A percentile compares a stretch with the other conserved stretches of the same genome.
Evolutionary conservation across 208 protist genomes (phyloP).

Genomic region (Trypanosoma vivax): DNA sequence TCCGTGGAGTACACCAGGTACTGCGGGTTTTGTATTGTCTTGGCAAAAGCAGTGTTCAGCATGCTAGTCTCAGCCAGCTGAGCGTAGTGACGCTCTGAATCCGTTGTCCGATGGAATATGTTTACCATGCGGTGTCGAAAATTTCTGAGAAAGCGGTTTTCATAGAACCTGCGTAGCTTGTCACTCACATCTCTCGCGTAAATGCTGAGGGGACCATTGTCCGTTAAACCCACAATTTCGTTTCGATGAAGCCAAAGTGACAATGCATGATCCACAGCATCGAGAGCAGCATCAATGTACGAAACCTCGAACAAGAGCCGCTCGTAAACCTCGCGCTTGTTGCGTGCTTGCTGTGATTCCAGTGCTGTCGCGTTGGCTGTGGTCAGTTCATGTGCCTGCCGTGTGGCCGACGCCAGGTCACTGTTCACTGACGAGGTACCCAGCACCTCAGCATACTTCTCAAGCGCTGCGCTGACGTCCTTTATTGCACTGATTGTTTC

Average conservation of each 20-base stretch:
- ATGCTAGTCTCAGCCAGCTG: slow-evolving; percentile 18
- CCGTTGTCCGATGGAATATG: slow-evolving; percentile 31
- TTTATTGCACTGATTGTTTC: slow-evolving; percentile 11
- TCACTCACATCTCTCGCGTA: slow-evolving; percentile 48
- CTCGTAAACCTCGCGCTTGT: slow-evolving; percentile 45
- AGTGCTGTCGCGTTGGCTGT: slow-evolving; percentile 13
- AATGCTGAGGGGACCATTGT: slow-evolving; percentile 5
- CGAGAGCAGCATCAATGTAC: slow-evolving; percentile 56
- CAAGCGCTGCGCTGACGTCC: slow-evolving; percentile 35
- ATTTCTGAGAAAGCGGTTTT: slow-evolving; percentile 40
- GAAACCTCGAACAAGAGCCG: slow-evolving; percentile 53
- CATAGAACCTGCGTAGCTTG: slow-evolving; percentile 36
- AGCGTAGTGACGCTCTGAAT: slow-evolving; percentile 21
- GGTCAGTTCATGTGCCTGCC: slow-evolving; percentile 6
- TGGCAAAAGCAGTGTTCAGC: slow-evolving; percentile 1
- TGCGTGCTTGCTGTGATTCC: slow-evolving; percentile 20
- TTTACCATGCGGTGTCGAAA: slow-evolving; percentile 55
- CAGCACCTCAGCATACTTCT: slow-evolving; percentile 16
- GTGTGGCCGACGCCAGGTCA: slow-evolving; percentile 16
- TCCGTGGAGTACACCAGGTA: slow-evolving; percentile 3
- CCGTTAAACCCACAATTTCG: slow-evolving; percentile 5
- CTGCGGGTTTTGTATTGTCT: slow-evolving; percentile 1
- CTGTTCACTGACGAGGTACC: slow-evolving; percentile 18
- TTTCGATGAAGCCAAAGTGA: slow-evolving; percentile 37
- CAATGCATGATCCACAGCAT: slow-evolving; percentile 60